Percentiles rank a stretch among this genome's conserved stretches.
Evolutionary conservation across 83 land plant species (phyloP).

Genomic region (Picea mariana): DNA sequence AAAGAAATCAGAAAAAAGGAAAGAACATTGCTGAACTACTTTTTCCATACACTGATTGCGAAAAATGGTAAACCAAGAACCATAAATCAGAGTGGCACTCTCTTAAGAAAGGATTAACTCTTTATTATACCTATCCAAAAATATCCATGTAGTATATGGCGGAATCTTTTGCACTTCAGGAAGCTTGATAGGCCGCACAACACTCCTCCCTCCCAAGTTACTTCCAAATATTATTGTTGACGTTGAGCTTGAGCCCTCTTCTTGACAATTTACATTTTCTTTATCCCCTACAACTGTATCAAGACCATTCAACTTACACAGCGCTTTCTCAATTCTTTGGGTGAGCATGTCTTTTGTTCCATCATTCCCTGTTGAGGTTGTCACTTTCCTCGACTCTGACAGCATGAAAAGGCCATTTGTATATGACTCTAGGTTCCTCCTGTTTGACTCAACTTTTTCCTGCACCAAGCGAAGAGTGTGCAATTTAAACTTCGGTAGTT

Average conservation of each 20-base stretch:
- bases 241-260: constrained; percentile 51
- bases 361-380: background rate
- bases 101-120: background rate
- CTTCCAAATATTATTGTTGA: constrained; percentile 70
- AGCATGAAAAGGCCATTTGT: constrained; percentile 3
- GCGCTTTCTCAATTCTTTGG: constrained; percentile 59
- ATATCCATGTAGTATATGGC: constrained; percentile 98
- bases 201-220: constrained; percentile 54
- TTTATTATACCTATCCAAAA: constrained; percentile 77
- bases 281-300: constrained; percentile 42
- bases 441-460: constrained; percentile 10
- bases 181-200: constrained; percentile 71
- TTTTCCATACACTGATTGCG: background rate
- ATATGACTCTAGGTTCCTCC: background rate
- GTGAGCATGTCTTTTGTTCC: constrained; percentile 41
- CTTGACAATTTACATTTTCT: constrained; percentile 38
- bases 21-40: background rate
- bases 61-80: background rate
- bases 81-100: background rate
- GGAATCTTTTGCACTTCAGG: constrained; percentile 74
- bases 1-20: background rate
- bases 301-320: constrained; percentile 44
- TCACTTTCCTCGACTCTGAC: constrained; percentile 23
- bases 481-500: background rate
- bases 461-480: background rate